Percentiles rank a stretch among this genome's conserved stretches.
These are phyloP conservation scores for Brettanomyces naardenensis DNA, from an alignment of 805 yeast species.

Conservation along the genomic window DNA sequence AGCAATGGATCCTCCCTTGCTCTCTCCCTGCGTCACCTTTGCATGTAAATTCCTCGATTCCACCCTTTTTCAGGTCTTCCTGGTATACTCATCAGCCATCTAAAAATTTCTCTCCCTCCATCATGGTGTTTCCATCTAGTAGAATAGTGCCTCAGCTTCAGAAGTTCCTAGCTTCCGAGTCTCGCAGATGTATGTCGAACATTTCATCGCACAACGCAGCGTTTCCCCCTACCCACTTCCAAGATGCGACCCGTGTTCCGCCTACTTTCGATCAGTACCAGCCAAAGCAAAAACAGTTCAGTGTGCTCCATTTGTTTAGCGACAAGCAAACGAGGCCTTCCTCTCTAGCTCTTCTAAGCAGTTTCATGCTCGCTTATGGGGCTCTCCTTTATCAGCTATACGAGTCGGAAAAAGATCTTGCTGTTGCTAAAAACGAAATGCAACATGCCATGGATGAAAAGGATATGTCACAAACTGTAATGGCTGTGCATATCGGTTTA, in stretches of 20 bases:
- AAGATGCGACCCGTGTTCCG: conserved; percentile 6
- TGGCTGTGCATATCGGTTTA: conserved; percentile 18
- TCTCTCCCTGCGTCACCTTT: too few species aligned
- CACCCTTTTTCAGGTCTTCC: too few species aligned
- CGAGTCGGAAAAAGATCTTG: conserved; percentile 3
- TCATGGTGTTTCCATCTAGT: too few species aligned
- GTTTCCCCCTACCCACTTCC: conserved; percentile 7
- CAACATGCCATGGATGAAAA: conserved; percentile 12
- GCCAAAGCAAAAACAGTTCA: neutral
- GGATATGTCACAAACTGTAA: conserved; percentile 15
- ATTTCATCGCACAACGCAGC: too few species aligned
- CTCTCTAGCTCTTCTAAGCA: neutral
- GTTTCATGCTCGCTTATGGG: neutral
- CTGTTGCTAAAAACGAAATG: conserved; percentile 6
- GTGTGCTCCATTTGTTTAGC: conserved; percentile 5
- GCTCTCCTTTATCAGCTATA: neutral
- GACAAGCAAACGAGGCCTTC: conserved; percentile 3
- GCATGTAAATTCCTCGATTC: too few species aligned
- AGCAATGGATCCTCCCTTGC: too few species aligned
- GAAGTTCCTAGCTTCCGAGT: too few species aligned
- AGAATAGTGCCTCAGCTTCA: too few species aligned
- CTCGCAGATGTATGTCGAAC: too few species aligned
- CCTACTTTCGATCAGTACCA: neutral
- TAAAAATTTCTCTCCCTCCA: too few species aligned
- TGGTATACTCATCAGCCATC: too few species aligned